Conservation (phyloP, 768 basidiomycete species). For the Termitomyces titanicus region DNA sequence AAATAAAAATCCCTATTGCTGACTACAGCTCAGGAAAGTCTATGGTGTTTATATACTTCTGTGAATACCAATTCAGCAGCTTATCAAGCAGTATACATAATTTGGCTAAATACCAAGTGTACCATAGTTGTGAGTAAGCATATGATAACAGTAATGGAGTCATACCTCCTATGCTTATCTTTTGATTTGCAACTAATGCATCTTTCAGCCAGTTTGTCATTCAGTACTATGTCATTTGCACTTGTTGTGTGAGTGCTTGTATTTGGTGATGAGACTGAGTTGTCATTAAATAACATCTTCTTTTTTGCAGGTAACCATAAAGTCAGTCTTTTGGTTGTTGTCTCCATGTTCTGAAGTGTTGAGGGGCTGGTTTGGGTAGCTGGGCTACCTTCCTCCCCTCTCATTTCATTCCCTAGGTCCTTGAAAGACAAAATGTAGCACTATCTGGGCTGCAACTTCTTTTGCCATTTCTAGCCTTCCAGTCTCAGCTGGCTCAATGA, state of each 20-base stretch:
- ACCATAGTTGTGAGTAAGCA: no score
- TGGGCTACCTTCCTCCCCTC: neutral
- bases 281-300: no score
- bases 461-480: neutral
- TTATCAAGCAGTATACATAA: neutral
- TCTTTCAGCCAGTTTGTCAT: no score
- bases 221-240: no score
- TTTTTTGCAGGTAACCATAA: no score
- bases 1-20: conserved; percentile 3
- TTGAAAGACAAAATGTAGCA: neutral
- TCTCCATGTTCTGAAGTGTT: no score
- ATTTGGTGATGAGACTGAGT: no score
- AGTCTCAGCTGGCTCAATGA: neutral
- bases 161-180: no score
- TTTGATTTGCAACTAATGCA: neutral
- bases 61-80: neutral
- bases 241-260: no score
- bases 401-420: neutral
- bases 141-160: no score
- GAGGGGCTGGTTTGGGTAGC: neutral
- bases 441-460: neutral
- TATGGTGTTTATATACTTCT: neutral
- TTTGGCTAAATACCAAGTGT: no score
- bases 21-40: conserved; percentile 10
- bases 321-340: no score